phyloP scores from a whole-genome alignment of 208 protist species.

The Trypanosoma conorhini region DNA sequence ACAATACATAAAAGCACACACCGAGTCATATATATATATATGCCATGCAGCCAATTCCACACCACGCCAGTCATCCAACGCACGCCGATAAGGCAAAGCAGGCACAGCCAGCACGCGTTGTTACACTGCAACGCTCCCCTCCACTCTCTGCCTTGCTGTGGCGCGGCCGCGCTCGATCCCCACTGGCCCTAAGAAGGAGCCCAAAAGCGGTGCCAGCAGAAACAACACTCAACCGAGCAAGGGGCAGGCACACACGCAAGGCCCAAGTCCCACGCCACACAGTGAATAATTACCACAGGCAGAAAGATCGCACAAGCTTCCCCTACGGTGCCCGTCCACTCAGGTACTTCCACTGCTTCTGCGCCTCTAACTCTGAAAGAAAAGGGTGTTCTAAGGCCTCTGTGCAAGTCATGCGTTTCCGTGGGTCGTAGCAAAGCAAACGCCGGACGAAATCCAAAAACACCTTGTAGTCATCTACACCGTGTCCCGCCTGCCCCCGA shows the following conservation, averaged over 20 bases:
- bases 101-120: no score
- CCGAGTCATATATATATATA: no score
- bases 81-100: no score
- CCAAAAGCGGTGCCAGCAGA: background rate
- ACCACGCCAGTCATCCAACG: no score
- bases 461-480: conserved; percentile 51
- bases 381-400: conserved; percentile 83
- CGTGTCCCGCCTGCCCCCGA: conserved; percentile 69
- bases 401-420: conserved; percentile 62
- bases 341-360: conserved; percentile 30
- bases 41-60: no score
- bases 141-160: no score
- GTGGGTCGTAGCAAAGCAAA: conserved; percentile 80
- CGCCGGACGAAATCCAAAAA: conserved; percentile 82
- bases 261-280: background rate
- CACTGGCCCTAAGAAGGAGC: background rate
- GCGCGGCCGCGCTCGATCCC: background rate
- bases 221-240: background rate
- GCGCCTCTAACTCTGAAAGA: conserved; percentile 43
- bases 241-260: background rate
- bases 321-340: conserved; percentile 4
- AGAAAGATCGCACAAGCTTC: background rate
- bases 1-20: no score
- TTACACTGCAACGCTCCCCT: no score
- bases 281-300: background rate